A percentile compares a stretch with the other conserved stretches of the same genome.
phyloP scores from a whole-genome alignment of 257 asterid genomes.

The Buddleja alternifolia region DNA sequence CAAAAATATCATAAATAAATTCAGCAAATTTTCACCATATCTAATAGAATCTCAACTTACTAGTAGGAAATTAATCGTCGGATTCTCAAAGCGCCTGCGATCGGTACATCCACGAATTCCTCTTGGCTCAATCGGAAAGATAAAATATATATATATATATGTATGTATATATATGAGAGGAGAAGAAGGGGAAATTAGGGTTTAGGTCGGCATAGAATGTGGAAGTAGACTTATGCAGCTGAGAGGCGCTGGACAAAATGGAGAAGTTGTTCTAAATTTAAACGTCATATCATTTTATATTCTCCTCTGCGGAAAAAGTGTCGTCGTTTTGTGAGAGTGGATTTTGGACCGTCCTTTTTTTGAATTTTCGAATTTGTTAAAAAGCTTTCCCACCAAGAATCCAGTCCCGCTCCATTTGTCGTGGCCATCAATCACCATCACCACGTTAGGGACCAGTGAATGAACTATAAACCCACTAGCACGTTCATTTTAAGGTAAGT shows the following conservation, averaged over 20 bases:
- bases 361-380: slow-evolving; percentile 19
- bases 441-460: background rate
- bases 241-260: slow-evolving; percentile 6
- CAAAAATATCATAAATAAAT: background rate
- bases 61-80: slow-evolving; percentile 9
- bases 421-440: no score
- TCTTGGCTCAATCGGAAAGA: background rate
- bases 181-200: background rate
- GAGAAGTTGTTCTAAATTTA: slow-evolving; percentile 21
- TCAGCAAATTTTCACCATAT: background rate
- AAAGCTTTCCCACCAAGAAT: slow-evolving; percentile 29
- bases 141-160: no score
- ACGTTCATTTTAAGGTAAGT: no score
- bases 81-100: background rate
- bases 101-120: slow-evolving; percentile 6
- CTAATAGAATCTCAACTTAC: background rate
- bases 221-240: background rate
- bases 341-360: slow-evolving; percentile 8
- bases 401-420: background rate
- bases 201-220: background rate
- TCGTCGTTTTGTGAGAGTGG: background rate
- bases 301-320: background rate
- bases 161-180: background rate
- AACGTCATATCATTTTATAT: slow-evolving; percentile 27
- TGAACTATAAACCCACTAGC: background rate